Conservation (phyloP, 2,329 filamentous ascomycete species). For the Ophiostoma piceae region DNA sequence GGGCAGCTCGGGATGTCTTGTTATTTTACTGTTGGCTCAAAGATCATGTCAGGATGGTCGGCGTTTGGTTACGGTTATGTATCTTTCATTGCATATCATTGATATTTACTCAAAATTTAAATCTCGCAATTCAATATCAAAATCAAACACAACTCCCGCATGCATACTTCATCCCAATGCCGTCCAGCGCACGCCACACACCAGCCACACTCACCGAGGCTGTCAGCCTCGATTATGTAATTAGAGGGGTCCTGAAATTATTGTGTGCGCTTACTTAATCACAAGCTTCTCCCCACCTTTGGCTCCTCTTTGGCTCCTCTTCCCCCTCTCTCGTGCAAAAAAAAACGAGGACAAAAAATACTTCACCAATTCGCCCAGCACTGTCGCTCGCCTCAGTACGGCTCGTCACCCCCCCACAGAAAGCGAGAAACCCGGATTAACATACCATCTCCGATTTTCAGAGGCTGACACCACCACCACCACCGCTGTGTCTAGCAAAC, state of each 20-base stretch:
- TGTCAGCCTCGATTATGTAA: constrained; percentile 13
- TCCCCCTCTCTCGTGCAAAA: constrained; percentile 17
- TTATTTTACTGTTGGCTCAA: neutral
- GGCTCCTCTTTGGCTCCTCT: constrained; percentile 10
- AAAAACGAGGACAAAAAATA: constrained; percentile 23
- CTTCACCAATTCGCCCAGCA: neutral
- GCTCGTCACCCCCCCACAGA: constrained; percentile 13
- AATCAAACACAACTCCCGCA: neutral
- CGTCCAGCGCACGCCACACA: neutral
- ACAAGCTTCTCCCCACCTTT: neutral
- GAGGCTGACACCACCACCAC: constrained; percentile 17
- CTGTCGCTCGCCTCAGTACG: neutral
- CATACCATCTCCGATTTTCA: constrained; percentile 21
- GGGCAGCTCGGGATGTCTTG: constrained; percentile 1
- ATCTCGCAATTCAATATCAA: neutral
- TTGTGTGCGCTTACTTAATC: constrained; percentile 22
- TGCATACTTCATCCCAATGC: neutral
- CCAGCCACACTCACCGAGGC: constrained; percentile 8
- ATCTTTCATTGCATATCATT: neutral
- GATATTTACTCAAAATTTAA: neutral
- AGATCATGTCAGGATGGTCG: constrained; percentile 6
- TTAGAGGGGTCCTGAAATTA: constrained; percentile 19
- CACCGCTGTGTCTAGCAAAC: constrained; percentile 9
- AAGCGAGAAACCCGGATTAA: constrained; percentile 21
- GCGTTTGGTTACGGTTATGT: constrained; percentile 18